These are phyloP conservation scores for Nadsonia commutata DNA, from an alignment of 1,139 yeast species.

Conservation along the genomic window DNA sequence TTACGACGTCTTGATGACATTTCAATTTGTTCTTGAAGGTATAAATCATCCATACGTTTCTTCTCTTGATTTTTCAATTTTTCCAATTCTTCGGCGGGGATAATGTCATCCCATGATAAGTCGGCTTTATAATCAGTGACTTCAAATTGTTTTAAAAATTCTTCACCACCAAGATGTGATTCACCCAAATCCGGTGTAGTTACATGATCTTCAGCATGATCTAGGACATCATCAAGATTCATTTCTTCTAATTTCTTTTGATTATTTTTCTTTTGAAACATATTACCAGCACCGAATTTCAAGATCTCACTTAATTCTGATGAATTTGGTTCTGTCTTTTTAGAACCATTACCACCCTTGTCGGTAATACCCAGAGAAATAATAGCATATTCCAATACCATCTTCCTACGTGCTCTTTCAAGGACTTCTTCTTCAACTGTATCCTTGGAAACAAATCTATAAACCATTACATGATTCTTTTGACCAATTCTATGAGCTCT, in stretches of 20 bases:
- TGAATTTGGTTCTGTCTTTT: slow-evolving; percentile 59
- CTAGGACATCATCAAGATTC: slow-evolving; percentile 88
- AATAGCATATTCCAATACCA: slow-evolving; percentile 95
- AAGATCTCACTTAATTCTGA: slow-evolving; percentile 84
- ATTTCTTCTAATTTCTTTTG: slow-evolving; percentile 91
- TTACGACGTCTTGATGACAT: slow-evolving; percentile 72
- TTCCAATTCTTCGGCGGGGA: slow-evolving; percentile 85
- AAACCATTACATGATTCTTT: slow-evolving; percentile 92
- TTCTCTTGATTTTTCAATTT: slow-evolving; percentile 86
- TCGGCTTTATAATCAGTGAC: slow-evolving; percentile 98
- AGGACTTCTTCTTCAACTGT: slow-evolving; percentile 95
- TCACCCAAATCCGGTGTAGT: slow-evolving; percentile 96
- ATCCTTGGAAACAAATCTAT: slow-evolving; percentile 90
- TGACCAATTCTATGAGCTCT: slow-evolving; percentile 99
- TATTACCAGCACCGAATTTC: slow-evolving; percentile 96
- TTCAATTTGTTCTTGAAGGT: slow-evolving; percentile 77
- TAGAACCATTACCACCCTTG: slow-evolving; percentile 30
- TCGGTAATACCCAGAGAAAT: slow-evolving; percentile 93
- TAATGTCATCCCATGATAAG: slow-evolving; percentile 97
- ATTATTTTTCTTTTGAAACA: slow-evolving; percentile 75
- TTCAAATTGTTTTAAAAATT: slow-evolving; percentile 90
- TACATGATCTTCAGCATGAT: slow-evolving; percentile 93
- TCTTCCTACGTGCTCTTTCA: slow-evolving; percentile 92
- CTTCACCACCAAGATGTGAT: slow-evolving; percentile 95
- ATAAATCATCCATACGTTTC: slow-evolving; percentile 71